Evolutionary conservation across 1,139 yeast genomes (phyloP).

Genomic region (Taphrina populina): DNA sequence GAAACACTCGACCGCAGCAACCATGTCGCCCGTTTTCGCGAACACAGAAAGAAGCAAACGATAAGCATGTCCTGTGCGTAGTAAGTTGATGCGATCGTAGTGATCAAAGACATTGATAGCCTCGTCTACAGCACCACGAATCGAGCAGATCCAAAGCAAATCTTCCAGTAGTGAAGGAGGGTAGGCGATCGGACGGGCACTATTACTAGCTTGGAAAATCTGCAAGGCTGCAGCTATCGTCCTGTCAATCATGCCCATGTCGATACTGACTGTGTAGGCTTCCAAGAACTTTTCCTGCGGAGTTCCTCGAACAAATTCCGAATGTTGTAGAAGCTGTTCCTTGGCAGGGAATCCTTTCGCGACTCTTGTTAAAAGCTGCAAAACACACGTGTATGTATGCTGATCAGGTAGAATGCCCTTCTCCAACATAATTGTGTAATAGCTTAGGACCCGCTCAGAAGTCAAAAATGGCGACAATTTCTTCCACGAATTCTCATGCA

Average conservation of each 20-base stretch:
- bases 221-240: too few relatives aligned
- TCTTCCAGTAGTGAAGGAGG: not conserved
- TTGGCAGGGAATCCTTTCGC: not conserved
- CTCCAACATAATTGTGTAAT: constrained; percentile 26
- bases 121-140: constrained; percentile 6
- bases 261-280: not conserved
- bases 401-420: constrained; percentile 4
- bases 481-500: not conserved
- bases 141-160: constrained; percentile 3
- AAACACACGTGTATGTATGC: constrained; percentile 3
- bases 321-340: not conserved
- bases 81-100: not conserved
- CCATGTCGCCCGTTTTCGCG: constrained; percentile 34
- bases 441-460: not conserved
- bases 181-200: constrained; percentile 1
- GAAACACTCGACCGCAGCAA: constrained; percentile 38
- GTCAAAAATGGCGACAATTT: not conserved
- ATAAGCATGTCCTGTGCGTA: constrained; percentile 19
- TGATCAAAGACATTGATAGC: constrained; percentile 17
- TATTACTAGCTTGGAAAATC: constrained; percentile 15
- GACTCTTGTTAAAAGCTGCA: constrained; percentile 1
- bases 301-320: constrained; percentile 1
- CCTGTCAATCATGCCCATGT: too few relatives aligned
- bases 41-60: constrained; percentile 33
- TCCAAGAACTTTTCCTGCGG: constrained; percentile 19